phyloP scores from a whole-genome alignment of 352 stramenopile species.

The Pythium monospermum region DNA sequence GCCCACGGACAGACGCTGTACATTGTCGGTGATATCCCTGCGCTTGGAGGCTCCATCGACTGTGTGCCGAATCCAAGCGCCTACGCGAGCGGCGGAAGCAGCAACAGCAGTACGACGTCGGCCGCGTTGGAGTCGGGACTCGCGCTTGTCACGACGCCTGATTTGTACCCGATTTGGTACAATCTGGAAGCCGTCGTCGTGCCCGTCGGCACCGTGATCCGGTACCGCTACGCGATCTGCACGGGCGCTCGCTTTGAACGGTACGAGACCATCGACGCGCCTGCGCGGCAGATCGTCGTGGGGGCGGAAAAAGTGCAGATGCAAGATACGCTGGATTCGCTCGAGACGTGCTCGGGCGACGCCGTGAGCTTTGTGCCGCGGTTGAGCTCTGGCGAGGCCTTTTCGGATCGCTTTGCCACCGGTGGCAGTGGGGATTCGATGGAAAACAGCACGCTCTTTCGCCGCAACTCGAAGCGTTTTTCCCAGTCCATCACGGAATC shows the following conservation, averaged over 20 bases:
- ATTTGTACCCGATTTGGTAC: conserved; percentile 88
- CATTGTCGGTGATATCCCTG: conserved; percentile 70
- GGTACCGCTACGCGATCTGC: conserved; percentile 85
- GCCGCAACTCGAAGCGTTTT: conserved; percentile 16
- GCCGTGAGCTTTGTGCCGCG: conserved; percentile 61
- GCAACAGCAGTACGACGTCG: conserved; percentile 22
- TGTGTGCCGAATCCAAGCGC: conserved; percentile 36
- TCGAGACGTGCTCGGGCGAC: conserved; percentile 15
- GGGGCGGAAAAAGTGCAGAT: conserved; percentile 57
- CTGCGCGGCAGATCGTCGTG: conserved; percentile 47
- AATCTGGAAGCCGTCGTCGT: conserved; percentile 78
- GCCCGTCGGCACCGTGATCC: conserved; percentile 52
- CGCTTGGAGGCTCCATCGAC: conserved; percentile 58
- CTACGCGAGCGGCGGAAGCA: not conserved
- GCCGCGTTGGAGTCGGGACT: conserved; percentile 39
- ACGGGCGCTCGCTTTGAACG: conserved; percentile 71
- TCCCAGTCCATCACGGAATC: conserved; percentile 34
- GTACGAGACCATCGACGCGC: conserved; percentile 53
- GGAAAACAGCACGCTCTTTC: conserved; percentile 26
- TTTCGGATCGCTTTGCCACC: conserved; percentile 67
- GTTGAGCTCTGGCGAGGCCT: conserved; percentile 79
- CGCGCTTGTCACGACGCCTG: conserved; percentile 80
- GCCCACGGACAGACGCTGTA: conserved; percentile 79
- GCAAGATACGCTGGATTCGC: conserved; percentile 69
- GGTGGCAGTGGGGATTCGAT: conserved; percentile 20